Evolutionary conservation across 1,284 basidiomycete genomes (phyloP).

Genomic region (Ganoderma resinaceum): DNA sequence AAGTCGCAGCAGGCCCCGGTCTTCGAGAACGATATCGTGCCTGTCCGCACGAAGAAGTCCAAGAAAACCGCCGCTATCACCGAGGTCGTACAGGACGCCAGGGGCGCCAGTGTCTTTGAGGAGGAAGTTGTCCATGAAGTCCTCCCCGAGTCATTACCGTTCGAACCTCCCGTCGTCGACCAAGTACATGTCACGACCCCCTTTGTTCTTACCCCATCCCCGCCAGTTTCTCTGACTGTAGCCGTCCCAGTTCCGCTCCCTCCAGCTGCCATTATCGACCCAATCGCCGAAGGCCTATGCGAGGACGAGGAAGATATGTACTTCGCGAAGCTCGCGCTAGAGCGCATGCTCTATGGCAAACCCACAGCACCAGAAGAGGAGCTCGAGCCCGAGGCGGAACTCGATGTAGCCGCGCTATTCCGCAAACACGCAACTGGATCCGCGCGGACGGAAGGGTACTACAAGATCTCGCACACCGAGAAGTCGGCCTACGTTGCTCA

Average conservation of each 20-base stretch:
- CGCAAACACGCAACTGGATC: constrained; percentile 82
- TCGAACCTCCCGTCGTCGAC: constrained; percentile 56
- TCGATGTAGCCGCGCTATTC: constrained; percentile 50
- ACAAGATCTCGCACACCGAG: constrained; percentile 91
- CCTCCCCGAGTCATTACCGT: constrained; percentile 56
- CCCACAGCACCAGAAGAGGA: constrained; percentile 34
- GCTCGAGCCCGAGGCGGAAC: constrained; percentile 40
- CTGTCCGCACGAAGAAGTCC: constrained; percentile 46
- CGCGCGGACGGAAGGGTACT: constrained; percentile 93
- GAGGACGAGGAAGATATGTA: constrained; percentile 94
- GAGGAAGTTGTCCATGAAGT: constrained; percentile 54
- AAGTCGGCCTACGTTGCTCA: constrained; percentile 91
- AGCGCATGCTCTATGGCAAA: constrained; percentile 40
- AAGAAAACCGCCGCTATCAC: constrained; percentile 49
- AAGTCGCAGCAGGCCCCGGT: constrained; percentile 30
- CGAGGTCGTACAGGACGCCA: constrained; percentile 30
- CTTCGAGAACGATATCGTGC: constrained; percentile 44
- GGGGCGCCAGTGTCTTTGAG: constrained; percentile 17
- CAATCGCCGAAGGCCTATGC: constrained; percentile 65
- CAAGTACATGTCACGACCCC: constrained; percentile 54
- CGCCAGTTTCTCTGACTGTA: constrained; percentile 12
- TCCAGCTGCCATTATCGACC: constrained; percentile 53
- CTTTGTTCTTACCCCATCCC: constrained; percentile 40
- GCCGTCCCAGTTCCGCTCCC: constrained; percentile 46
- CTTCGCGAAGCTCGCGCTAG: constrained; percentile 76